Percentiles rank a stretch among this genome's conserved stretches.
Conservation (phyloP, 208 protist species). For the Pavlovales sp. region DNA sequence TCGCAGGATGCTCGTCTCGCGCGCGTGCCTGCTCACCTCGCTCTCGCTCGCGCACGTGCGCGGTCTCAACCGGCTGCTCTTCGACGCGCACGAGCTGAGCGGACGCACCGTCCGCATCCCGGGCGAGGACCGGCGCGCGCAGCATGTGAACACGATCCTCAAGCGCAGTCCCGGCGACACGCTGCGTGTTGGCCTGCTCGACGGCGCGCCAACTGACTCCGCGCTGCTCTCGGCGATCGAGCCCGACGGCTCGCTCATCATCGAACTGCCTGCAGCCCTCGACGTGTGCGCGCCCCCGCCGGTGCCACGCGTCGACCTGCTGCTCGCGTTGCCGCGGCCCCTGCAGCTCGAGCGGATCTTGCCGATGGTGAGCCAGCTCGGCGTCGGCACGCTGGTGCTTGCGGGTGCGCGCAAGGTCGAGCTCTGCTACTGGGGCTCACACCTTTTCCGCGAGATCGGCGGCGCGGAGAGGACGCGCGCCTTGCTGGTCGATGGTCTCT, state of each 20-base stretch:
- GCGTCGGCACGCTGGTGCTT: slow-evolving; percentile 14
- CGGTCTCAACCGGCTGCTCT: background rate
- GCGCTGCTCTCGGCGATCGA: background rate
- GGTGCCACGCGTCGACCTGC: background rate
- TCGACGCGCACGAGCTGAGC: background rate
- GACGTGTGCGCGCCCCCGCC: background rate
- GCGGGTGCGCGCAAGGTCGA: background rate
- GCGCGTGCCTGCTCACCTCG: too few relatives aligned
- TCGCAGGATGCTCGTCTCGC: too few relatives aligned
- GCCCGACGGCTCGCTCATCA: background rate
- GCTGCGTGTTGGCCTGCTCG: background rate
- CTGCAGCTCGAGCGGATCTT: slow-evolving; percentile 15
- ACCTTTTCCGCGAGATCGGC: background rate
- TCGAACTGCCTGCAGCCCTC: background rate
- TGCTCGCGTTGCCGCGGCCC: slow-evolving; percentile 13
- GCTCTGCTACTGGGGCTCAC: background rate
- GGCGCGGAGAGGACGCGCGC: background rate
- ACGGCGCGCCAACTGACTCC: background rate
- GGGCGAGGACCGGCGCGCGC: background rate
- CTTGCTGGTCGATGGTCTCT: background rate
- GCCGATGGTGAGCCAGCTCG: background rate
- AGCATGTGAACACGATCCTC: background rate
- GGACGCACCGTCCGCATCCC: background rate
- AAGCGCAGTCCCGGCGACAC: background rate
- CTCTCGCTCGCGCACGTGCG: too few relatives aligned